Percentiles rank a stretch among this genome's conserved stretches.
Conservation (phyloP, 129 eudicot species). For the Flaveria linearis region DNA sequence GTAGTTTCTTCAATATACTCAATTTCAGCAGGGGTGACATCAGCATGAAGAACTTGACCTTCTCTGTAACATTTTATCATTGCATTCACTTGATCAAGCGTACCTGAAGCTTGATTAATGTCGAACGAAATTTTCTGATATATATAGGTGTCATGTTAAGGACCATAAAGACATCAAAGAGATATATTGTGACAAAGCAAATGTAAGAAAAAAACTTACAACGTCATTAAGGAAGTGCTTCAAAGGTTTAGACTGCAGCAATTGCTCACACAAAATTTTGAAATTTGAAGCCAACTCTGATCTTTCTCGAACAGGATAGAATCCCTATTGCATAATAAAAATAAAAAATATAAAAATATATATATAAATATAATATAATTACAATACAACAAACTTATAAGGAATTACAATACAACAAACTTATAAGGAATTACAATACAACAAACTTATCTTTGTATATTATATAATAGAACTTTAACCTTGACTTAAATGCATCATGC, state of each 20-base stretch:
- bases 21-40: slow-evolving; percentile 54
- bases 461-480: background rate
- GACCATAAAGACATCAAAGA: slow-evolving; percentile 9
- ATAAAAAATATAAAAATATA: background rate
- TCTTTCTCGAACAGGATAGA: slow-evolving; percentile 91
- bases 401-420: too few relatives aligned
- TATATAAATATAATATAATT: too few relatives aligned
- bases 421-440: background rate
- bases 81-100: slow-evolving; percentile 50
- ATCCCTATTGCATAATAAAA: slow-evolving; percentile 58
- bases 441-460: background rate
- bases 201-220: slow-evolving; percentile 47
- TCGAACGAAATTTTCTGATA: slow-evolving; percentile 69
- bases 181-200: background rate
- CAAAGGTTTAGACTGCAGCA: slow-evolving; percentile 53
- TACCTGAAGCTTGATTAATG: slow-evolving; percentile 67
- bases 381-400: too few relatives aligned
- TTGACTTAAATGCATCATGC: background rate
- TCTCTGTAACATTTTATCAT: slow-evolving; percentile 53
- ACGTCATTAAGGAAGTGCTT: slow-evolving; percentile 44
- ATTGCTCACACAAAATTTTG: slow-evolving; percentile 50
- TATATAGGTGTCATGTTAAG: slow-evolving; percentile 3
- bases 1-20: slow-evolving; percentile 39
- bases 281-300: slow-evolving; percentile 59
- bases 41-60: slow-evolving; percentile 46